Evolutionary conservation across 495 filamentous ascomycete genomes (phyloP), one percentile per base, ranked within the genome.

Genomic region (Hypoxylon fuscum): DNA sequence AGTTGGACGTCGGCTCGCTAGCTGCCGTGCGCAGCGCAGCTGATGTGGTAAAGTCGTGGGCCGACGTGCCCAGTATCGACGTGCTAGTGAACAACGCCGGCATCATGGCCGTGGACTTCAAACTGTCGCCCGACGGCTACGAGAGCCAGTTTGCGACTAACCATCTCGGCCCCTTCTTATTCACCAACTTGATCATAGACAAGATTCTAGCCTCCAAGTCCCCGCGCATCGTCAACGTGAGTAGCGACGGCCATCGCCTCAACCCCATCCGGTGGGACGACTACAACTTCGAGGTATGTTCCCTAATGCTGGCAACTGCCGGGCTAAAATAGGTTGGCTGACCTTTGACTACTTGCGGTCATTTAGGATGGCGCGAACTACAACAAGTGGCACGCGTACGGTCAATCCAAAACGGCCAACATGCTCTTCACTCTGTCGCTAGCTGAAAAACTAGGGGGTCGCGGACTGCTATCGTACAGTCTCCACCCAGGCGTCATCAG

Each of bases 91-190:
- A 85, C 72, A 93, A 92, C 62, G 89, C 89, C 2, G 88, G 88
- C 31, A 80, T 89, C 57, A 87, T 90, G 84, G 84, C 76, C 0
- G 55, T 79, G 5, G 76, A 81, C 0, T 75, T 68, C 6, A 65
- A 67, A 0, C 59, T 74, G 1, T 87, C 87, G 0, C 67, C 76
- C 3, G 85, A 90, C 9, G 86, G 88, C 3, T 83, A 84, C 59
- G 88, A 93, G 66, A 79, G 83, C 31, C 86, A 90, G 53, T 85
- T 91, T 54, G 87, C 82, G 12, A 88, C 84, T 1, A 93, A 92
- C 64, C 83, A 92, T 66, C 60, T 92, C 25, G 88, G 87, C 0
- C 89, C 87, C 62, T 85, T 83, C 37, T 77, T 92, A 3, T 79
- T 93, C 34, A 88, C 87, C 1, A 84, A 85, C 60, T 73, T 91